Base-by-base conservation (phyloP, 306 rosid genomes). In the Dicorynia guianensis region DNA sequence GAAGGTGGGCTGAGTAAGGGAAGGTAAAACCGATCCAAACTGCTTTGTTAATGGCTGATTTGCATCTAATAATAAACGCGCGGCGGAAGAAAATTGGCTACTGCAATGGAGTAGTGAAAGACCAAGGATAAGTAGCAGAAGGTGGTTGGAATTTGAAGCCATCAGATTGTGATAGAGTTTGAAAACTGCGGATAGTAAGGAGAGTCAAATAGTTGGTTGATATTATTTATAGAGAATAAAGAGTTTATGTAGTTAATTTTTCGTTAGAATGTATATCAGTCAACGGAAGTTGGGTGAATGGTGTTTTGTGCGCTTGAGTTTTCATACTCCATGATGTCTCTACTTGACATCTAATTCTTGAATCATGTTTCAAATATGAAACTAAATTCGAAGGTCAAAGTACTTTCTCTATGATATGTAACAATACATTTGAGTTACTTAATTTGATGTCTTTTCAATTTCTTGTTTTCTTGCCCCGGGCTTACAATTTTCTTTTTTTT, bases 61-160 rank as follows among this genome's bases (percentile, higher is more conserved):
- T 79, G 42, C 43, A 18, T 54, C 46, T 36, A 44, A 17, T 30
- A 78, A 10, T 43, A 63, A 6, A 1, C 61, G 18, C 8, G 36
- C 44, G 46, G 68, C 50, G 5, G 15, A 53, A 33, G 78, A 63
- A 63, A 55, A 54, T 10, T 79, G 6, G 17, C 63, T 17, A 77
- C 33, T 78, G 52, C 6, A 8, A 14, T 8, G 6, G 65, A 46
- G 48, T 13, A 34, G 55, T 15, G 48, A 55, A 49, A 59, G 19
- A 59, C 49, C 40, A 63, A 48, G 70, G 46, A 58, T 50, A n/a
- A n/a, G n/a, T n/a, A n/a, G n/a, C n/a, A n/a, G n/a, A n/a, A n/a
- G n/a, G n/a, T n/a, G n/a, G n/a, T n/a, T 50, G 71, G 61, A 69
- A 60, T 49, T 69, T 39, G 71, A 54, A 63, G 59, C 58, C 77